Percentiles rank a stretch among this genome's conserved stretches.
Conservation (phyloP, 768 basidiomycete species). For the Favolaschia claudopus region DNA sequence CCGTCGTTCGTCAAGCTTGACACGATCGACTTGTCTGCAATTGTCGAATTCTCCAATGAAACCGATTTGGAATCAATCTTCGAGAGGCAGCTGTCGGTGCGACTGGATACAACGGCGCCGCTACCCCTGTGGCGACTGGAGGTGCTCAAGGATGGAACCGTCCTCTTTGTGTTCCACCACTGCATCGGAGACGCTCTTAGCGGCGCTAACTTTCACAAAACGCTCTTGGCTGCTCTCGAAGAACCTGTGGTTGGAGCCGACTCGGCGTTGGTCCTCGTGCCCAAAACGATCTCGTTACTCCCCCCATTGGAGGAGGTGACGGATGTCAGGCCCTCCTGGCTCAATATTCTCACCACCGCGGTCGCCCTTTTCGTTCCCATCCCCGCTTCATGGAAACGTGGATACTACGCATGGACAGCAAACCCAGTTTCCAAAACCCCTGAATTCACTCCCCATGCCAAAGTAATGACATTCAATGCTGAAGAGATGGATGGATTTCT, state of each 20-base stretch:
- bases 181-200: constrained; percentile 49
- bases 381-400: constrained; percentile 29
- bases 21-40: constrained; percentile 35
- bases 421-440: constrained; percentile 25
- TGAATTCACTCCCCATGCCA: constrained; percentile 31
- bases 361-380: constrained; percentile 34
- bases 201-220: constrained; percentile 43
- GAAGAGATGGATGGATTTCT: constrained; percentile 29
- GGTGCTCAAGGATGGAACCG: constrained; percentile 38
- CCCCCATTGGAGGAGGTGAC: constrained; percentile 37
- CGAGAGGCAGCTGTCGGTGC: constrained; percentile 32
- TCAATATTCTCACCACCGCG: constrained; percentile 27
- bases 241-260: background rate
- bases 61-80: constrained; percentile 30
- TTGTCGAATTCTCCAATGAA: constrained; percentile 38
- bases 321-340: constrained; percentile 35
- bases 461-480: constrained; percentile 34
- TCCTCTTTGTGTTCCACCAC: constrained; percentile 47
- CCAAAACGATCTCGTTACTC: constrained; percentile 23
- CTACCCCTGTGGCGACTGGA: constrained; percentile 47
- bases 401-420: constrained; percentile 40
- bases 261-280: constrained; percentile 19
- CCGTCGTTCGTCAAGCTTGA: constrained; percentile 36
- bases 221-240: constrained; percentile 40
- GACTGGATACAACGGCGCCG: constrained; percentile 32